Base-by-base conservation (phyloP, 2,329 filamentous ascomycete genomes). In the Xylaria sp. region DNA sequence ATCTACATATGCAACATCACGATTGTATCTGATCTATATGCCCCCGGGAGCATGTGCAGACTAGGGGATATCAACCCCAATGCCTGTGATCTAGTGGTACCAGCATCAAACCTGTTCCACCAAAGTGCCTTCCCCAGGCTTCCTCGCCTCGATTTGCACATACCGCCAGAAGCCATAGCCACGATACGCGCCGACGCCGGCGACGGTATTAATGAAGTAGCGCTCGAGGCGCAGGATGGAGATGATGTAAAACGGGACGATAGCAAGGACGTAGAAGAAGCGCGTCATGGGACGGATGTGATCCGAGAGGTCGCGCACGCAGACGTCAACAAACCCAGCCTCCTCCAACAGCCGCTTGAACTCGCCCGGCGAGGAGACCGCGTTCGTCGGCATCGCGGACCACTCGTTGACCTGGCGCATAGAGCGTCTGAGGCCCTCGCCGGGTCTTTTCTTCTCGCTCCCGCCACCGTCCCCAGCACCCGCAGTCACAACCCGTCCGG, bases 161-260 rank as follows among this genome's bases (percentile, higher is more conserved):
- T 77, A 76, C 3, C 68, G 67, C 74, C 76, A 78, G 43, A 73
- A 69, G 2, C 68, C 59, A 25, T 69, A 69, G 1, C 73, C 74
- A 4, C 72, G 67, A 62, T 79, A 77, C 0, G 68, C 66, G 54
- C 75, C 64, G 21, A 77, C 75, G 6, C 77, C 80, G 3, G 81
- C 79, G n/a, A 81, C 73, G 0, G 77, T 80, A 65, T 84, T 85
- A 55, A 81, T 76, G 49, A 84, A 83, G 38, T 72, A 75, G 5
- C 72, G 64, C 63, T 85, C 76, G 7, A 84, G 71, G 0, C 74
- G 70, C 4, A 84, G 64, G 1, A 83, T 66, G 19, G 67, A 69
- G 52, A 84, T 71, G 38, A 85, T 68, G 17, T 78, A 69, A 67
- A 79, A 84, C 2, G 82, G 82, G 9, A 84, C 67, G 25, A 78